These are phyloP conservation scores for Tuber melanosporum DNA, from an alignment of 495 filamentous ascomycete genomes.

Conservation along the genomic window DNA sequence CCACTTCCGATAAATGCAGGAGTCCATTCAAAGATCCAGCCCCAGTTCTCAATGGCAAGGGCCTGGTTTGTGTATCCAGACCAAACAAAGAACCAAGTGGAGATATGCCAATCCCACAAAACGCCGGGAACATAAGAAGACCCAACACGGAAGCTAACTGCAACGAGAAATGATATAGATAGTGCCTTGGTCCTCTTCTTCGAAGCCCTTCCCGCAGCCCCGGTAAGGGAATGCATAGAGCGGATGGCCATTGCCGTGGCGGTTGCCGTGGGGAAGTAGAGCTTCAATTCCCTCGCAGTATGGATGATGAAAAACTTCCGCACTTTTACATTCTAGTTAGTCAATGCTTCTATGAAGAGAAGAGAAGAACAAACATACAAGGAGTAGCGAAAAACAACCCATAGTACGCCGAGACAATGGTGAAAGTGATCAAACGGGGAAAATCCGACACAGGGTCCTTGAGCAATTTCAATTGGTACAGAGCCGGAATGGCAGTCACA, in stretches of 20 bases:
- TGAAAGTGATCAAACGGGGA: conserved; percentile 55
- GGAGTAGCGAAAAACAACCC: conserved; percentile 64
- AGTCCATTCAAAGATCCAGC: conserved; percentile 59
- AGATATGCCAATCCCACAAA: conserved; percentile 62
- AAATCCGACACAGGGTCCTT: conserved; percentile 52
- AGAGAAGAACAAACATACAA: conserved; percentile 24
- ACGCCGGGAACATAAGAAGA: conserved; percentile 59
- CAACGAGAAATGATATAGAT: conserved; percentile 47
- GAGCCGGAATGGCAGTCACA: conserved; percentile 57
- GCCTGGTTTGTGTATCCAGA: conserved; percentile 53
- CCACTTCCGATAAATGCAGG: conserved; percentile 63
- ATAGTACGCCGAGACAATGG: conserved; percentile 58
- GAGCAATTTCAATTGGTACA: conserved; percentile 55
- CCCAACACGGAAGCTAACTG: conserved; percentile 52
- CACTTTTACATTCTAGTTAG: conserved; percentile 40
- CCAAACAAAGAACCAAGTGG: conserved; percentile 61
- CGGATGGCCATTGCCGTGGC: conserved; percentile 61
- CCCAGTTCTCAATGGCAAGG: conserved; percentile 58
- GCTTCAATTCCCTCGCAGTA: conserved; percentile 55
- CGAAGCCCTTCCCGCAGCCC: conserved; percentile 49
- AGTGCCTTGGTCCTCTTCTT: conserved; percentile 57
- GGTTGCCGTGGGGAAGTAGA: conserved; percentile 57
- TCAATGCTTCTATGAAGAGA: neutral
- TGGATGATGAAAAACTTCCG: conserved; percentile 65
- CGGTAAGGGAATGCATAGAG: conserved; percentile 55